Base-by-base conservation (phyloP, 768 basidiomycete genomes). In the Calvatia gigantea region DNA sequence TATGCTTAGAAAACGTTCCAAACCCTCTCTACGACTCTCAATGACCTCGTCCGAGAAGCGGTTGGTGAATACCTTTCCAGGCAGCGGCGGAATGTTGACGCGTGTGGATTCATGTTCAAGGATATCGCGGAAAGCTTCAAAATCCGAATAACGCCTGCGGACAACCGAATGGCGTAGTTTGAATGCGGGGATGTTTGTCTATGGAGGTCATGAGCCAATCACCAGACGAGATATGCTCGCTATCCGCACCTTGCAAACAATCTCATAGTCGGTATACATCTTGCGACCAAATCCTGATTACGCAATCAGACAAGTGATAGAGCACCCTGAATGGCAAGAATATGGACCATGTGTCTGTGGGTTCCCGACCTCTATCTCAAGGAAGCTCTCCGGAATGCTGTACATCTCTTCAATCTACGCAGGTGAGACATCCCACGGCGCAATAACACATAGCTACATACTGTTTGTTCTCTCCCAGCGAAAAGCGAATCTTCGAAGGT, bases 181-280 rank as follows among this genome's bases (percentile, higher is more conserved):
- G 80, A 99, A 99, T 0, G 96, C 96, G 31, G 95, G 97, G 63
- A 98, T 99, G 72, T 98, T 98, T 63, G 97, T 98, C 94, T 97
- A 60, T 27, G 9, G 42, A 8, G 8, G 19, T 12, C 31, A n/a
- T 51, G 21, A 39, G 25, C 46, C n/a, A 31, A 42, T n/a, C 43
- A 51, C 49, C 23, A 33, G 21, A 50, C 14, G 42, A 32, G 46
- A 51, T 51, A 48, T 21, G 7, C 31, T 59, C 17, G 28, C 8
- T n/a, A n/a, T n/a, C 65, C 79, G 59, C 56, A 91, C 95, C 84
- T 94, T 94, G 81, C 94, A 97, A 42, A 98, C 88, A 56, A 99
- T 87, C 75, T 99, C 97, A 66, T 98, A 98, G 78, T 98, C 96
- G 38, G 97, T 99, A 73, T 91, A 99, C 95, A 96, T 96, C 81